Conservation (phyloP, 257 asterid species). For the Pogostemon cablin region DNA sequence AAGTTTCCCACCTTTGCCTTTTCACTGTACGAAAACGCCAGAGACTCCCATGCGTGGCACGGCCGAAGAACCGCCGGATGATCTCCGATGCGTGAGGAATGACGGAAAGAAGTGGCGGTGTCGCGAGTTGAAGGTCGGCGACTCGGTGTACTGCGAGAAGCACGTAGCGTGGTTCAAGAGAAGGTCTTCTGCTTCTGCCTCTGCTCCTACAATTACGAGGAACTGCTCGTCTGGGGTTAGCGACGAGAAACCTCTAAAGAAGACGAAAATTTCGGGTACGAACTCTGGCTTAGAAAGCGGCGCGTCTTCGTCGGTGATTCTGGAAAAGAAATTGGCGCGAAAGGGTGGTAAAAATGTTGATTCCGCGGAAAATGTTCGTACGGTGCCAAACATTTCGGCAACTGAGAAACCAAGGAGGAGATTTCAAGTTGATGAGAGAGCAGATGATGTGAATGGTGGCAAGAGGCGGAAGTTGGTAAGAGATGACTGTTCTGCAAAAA, state of each 20-base stretch:
- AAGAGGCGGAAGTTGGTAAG: background rate
- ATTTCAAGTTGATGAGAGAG: conserved; percentile 10
- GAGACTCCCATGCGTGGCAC: conserved; percentile 25
- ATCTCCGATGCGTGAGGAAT: conserved; percentile 36
- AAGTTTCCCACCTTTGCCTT: no score
- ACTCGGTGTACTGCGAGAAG: conserved; percentile 32
- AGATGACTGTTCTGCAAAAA: background rate
- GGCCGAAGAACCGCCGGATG: conserved; percentile 35
- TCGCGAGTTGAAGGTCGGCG: conserved; percentile 33
- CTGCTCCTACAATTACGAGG: conserved; percentile 24
- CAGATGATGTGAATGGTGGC: conserved; percentile 2
- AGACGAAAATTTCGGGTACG: conserved; percentile 21
- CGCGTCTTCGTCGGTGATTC: conserved; percentile 27
- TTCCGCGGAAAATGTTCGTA: background rate
- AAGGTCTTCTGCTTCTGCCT: conserved; percentile 8
- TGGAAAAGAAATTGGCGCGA: conserved; percentile 33
- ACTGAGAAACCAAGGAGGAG: conserved; percentile 29
- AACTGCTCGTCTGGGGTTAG: conserved; percentile 1
- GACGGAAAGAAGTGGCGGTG: conserved; percentile 47
- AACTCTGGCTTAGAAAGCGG: no score
- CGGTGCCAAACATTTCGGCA: conserved; percentile 7
- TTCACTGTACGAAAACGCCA: background rate
- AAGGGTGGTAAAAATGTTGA: conserved; percentile 8
- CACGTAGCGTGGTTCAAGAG: conserved; percentile 21
- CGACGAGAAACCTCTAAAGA: conserved; percentile 1